Evolutionary conservation across 257 asterid species (phyloP).

Genomic region (Echium plantagineum): DNA sequence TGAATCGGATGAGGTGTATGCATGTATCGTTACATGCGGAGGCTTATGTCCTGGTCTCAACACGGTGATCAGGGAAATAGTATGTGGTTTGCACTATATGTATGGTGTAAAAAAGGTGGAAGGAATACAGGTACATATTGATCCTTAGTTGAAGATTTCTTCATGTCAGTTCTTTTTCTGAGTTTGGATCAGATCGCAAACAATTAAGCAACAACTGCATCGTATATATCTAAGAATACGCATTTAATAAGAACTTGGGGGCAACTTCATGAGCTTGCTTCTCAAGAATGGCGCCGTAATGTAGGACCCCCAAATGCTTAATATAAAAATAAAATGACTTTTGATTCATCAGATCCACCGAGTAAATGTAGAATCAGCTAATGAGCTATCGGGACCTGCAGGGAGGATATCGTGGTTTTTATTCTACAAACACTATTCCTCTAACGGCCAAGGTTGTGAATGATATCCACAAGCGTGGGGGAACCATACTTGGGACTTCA

Average conservation of each 20-base stretch:
- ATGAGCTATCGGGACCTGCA: not conserved
- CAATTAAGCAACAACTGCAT: no score
- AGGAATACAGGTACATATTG: constrained; percentile 12
- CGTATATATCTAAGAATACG: no score
- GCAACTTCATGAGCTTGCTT: no score
- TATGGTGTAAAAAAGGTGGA: constrained; percentile 13
- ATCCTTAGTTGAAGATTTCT: not conserved
- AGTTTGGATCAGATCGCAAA: no score
- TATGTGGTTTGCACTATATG: constrained; percentile 14
- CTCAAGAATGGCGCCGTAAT: no score
- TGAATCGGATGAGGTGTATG: constrained; percentile 12
- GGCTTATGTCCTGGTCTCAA: constrained; percentile 18
- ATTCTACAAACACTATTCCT: constrained; percentile 8
- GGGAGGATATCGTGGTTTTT: constrained; percentile 15
- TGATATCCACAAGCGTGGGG: constrained; percentile 19
- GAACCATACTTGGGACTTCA: constrained; percentile 15
- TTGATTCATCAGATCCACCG: no score
- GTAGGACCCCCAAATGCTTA: no score
- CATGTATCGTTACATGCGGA: constrained; percentile 18
- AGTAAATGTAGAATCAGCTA: no score
- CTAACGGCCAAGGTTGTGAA: constrained; percentile 12
- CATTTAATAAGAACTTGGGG: no score
- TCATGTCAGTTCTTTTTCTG: no score
- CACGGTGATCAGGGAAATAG: constrained; percentile 15
- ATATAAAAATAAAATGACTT: no score